Base-by-base conservation (phyloP, 208 protist genomes). In the Acanthamoeba sp. region DNA sequence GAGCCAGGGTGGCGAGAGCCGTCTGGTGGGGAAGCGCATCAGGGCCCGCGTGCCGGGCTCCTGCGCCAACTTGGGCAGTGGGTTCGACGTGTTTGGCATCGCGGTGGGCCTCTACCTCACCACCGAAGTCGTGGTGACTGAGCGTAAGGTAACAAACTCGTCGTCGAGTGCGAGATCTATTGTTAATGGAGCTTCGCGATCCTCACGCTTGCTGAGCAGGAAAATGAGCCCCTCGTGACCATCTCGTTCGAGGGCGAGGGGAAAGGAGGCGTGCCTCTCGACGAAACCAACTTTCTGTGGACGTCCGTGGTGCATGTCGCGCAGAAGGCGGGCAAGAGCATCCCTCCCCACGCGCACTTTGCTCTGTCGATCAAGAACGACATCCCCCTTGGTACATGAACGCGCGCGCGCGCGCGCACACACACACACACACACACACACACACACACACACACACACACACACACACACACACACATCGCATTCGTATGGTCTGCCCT, bases 211-310 rank as follows among this genome's bases (percentile, higher is more conserved):
- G 64, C 64, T 76, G 34, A 76, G 22, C 59, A 93, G 88, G 88
- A 22, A 27, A 57, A 50, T 22, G 52, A 78, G 40, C 27, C 34
- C 29, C 4, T 12, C 90, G 62, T 93, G 40, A 29, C 36, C 16
- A 93, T 93, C 62, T 6, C 38, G 16, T 93, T 93, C n/a, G 52
- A 69, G 24, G 88, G 88, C 20, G 52, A 78, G 29, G 88, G 88
- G 57, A 69, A 93, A 29, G 88, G 40, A 40, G 22, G 40, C 14
- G 88, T 76, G 29, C 88, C 88, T 1, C 40, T 93, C 0, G 62
- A 93, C 42, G 88, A 93, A 45, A 93, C 62, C 38, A 93, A 93
- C 45, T 76, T 93, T n/a, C 14, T 93, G 42, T 93, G 88, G 88
- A 55, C 22, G n/a, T 40, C 88, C n/a, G 88, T 57, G 24, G 0